Percentiles rank a stretch among this genome's conserved stretches.
Evolutionary conservation across 495 filamentous ascomycete species (phyloP).

Genomic region (Sporormia fimetaria): DNA sequence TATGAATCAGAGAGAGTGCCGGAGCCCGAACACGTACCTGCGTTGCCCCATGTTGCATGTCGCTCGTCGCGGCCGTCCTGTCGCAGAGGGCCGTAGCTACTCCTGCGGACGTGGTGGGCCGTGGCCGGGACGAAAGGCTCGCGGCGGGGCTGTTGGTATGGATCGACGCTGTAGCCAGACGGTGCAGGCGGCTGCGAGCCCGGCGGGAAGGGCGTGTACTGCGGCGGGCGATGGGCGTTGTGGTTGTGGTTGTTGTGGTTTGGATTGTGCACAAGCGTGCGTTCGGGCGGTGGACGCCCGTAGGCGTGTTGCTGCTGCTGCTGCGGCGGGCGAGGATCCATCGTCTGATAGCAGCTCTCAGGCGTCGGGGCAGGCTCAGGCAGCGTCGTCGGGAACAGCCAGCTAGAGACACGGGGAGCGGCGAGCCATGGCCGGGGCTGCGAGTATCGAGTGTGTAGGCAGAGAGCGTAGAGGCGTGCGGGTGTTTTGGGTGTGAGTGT

Average conservation of each 20-base stretch:
- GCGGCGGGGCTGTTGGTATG: constrained; percentile 27
- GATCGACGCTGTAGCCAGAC: constrained; percentile 31
- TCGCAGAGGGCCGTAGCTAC: constrained; percentile 25
- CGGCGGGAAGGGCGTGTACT: constrained; percentile 21
- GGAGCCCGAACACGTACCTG: constrained; percentile 20
- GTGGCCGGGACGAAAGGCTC: constrained; percentile 31
- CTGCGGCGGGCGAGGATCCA: constrained; percentile 29
- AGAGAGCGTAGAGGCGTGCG: too few relatives aligned
- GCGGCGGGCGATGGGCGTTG: constrained; percentile 12
- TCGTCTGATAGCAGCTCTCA: too few relatives aligned
- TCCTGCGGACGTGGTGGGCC: constrained; percentile 23
- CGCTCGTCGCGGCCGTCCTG: constrained; percentile 16
- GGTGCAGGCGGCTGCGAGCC: constrained; percentile 31
- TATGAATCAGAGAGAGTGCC: constrained; percentile 11
- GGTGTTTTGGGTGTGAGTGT: too few relatives aligned
- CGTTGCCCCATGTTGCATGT: constrained; percentile 19
- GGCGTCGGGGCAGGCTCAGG: too few relatives aligned
- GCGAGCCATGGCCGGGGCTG: too few relatives aligned
- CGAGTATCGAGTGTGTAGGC: too few relatives aligned
- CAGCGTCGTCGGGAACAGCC: too few relatives aligned
- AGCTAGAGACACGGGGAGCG: too few relatives aligned
- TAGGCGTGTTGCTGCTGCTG: too few relatives aligned
- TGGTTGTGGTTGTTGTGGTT: constrained; percentile 23
- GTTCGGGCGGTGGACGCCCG: constrained; percentile 27
- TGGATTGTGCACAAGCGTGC: constrained; percentile 28